Evolutionary conservation across 768 basidiomycete genomes (phyloP), one percentile per base, ranked within the genome.

Genomic region (Mycena latifolia): DNA sequence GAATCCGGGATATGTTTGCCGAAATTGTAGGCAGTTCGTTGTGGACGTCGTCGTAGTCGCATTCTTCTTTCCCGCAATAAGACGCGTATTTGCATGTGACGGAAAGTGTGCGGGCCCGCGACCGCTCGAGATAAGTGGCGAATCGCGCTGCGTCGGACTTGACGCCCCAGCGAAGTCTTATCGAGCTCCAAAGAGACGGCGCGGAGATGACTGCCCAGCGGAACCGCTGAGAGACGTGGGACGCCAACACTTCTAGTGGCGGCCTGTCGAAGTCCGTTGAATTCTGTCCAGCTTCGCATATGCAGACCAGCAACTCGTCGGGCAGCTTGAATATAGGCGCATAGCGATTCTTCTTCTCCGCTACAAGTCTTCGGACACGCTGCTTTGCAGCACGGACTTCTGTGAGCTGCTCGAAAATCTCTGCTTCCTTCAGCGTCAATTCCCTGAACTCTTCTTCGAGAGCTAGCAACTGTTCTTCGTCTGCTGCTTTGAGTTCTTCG

Each of bases 211-310:
- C 47, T 18, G 55, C 62, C 35, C 55, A 56, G 11, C 62, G 55
- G n/a, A 56, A 51, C 5, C 55, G 35, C 48, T 63, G 62, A 14
- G 62, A 63, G 29, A 63, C 20, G 28, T 63, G 62, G n/a, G 62
- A 63, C 10, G 28, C 39, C 18, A 33, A 2, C 15, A 63, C 62
- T 41, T 63, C 62, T 11, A 56, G 43, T 35, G 7, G 41, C 37
- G 48, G 33, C 29, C 28, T 31, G 27, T 11, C n/a, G 9, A 20
- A 18, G 54, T 55, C 52, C 52, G 35, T 20, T 3, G 46, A 48
- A 35, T 54, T 28, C 37, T 63, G 62, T 10, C 35, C 54, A 5
- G 39, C 55, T 46, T 63, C 33, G 39, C 55, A 46, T 15, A 63
- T 52, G 47, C 22, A 55, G 24, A 63, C 62, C 10, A 63, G 41